Evolutionary conservation across 148 eudicot genomes (phyloP), one percentile per base, ranked within the genome.

Genomic region (Selenicereus undatus): DNA sequence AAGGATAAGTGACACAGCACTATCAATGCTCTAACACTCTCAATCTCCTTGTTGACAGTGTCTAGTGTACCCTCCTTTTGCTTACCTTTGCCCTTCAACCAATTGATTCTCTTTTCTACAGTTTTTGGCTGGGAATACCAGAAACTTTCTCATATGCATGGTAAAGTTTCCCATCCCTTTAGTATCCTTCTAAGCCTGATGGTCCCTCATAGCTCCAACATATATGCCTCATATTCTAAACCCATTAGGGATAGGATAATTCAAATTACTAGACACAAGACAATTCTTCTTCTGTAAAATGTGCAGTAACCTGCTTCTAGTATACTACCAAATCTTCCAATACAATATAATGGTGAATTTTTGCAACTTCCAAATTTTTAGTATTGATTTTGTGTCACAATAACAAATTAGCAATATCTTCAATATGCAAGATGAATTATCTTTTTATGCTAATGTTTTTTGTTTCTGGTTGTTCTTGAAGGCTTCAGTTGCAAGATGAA

Each of bases 401-500:
- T 24, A 62, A 22, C 68, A 62, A 39, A 39, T 39, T 39, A 7
- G 3, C 7, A 39, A 39, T 39, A 7, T 62, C 76, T 64, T 42
- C 1, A 60, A 71, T 27, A 76, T 45, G 14, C 8, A 52, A 51
- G 60, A 36, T 1, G 18, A 29, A 11, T n/a, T 36, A 5, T 72
- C 7, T 39, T 52, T n/a, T 68, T 42, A 1, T 70, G 48, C 65
- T 79, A 35, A 72, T 36, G 26, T 60, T 17, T 75, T 30, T 50
- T 82, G 66, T 35, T 29, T 80, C 73, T 80, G 74, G 29, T 79
- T 79, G 20, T 76, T 51, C 72, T 81, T 60, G 76, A 93, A 97
- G 99, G 87, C 85, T 97, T 83, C 96, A 92, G 88, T 81, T 97
- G 83, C 90, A 90, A 39, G 98, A 94, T 65, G 92, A 94, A 86